A percentile compares a stretch with the other conserved stretches of the same genome.
These are phyloP conservation scores for Zymoseptoria brevis DNA, from an alignment of 2,329 filamentous ascomycete genomes.

Conservation along the genomic window DNA sequence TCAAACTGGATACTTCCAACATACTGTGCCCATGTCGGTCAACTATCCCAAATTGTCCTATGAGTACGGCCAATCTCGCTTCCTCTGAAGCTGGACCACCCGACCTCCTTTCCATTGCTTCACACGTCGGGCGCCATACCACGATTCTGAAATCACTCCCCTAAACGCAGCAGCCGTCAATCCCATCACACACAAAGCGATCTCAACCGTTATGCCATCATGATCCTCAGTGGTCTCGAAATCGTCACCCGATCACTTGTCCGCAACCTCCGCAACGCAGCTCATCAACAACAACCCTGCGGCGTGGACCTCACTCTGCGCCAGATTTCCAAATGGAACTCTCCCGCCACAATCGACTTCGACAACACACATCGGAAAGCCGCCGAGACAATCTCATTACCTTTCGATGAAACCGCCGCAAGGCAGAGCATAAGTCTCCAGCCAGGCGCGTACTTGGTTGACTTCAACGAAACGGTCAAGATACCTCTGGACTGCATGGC, in stretches of 20 bases:
- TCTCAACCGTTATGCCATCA: not conserved
- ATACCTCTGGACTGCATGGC: conserved; percentile 36
- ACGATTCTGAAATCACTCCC: too few species aligned
- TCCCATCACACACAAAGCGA: not conserved
- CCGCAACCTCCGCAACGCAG: conserved; percentile 1
- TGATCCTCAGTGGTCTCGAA: conserved; percentile 12
- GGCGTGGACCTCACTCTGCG: conserved; percentile 15
- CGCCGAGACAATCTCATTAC: conserved; percentile 1
- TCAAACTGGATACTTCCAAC: too few species aligned
- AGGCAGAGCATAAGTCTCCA: conserved; percentile 1
- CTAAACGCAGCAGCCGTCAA: not conserved
- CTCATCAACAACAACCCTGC: conserved; percentile 13
- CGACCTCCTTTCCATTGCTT: too few species aligned
- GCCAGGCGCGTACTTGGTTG: conserved; percentile 31
- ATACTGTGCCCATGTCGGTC: too few species aligned
- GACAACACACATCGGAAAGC: conserved; percentile 5
- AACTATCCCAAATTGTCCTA: too few species aligned
- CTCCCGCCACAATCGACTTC: conserved; percentile 11
- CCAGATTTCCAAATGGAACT: conserved; percentile 7
- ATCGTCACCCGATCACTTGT: conserved; percentile 9
- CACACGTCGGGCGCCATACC: too few species aligned
- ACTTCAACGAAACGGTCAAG: conserved; percentile 36
- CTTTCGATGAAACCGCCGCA: not conserved
- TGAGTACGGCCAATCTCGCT: too few species aligned
- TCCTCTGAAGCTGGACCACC: too few species aligned